Evolutionary conservation across 192 early-diverging fungal genomes (phyloP).

Genomic region (Podila epigama): DNA sequence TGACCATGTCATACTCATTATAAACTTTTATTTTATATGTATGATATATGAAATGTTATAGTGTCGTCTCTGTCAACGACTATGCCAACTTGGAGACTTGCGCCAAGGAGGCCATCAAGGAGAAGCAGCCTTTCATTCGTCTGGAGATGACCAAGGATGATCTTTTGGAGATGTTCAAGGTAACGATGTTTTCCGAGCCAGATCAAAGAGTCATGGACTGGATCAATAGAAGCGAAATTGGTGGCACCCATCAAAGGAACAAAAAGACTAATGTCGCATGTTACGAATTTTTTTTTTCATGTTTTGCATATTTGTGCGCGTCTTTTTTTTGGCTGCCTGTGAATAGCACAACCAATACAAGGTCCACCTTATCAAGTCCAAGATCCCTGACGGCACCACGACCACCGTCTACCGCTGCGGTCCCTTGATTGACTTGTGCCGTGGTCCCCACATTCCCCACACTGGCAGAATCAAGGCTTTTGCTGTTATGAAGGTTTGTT

Average conservation of each 20-base stretch:
- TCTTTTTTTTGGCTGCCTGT: no score
- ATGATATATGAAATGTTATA: constrained; percentile 37
- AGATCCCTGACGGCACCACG: constrained; percentile 90
- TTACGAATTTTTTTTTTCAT: background rate
- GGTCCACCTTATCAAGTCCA: constrained; percentile 90
- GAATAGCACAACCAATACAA: constrained; percentile 99
- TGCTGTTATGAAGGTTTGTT: constrained; percentile 87
- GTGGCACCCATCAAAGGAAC: no score
- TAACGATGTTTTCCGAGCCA: constrained; percentile 6
- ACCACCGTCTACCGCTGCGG: constrained; percentile 99
- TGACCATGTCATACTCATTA: background rate
- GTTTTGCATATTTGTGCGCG: background rate
- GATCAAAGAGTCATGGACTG: no score
- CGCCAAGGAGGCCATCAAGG: constrained; percentile 87
- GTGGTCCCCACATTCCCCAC: constrained; percentile 94
- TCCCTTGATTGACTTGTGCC: constrained; percentile 96
- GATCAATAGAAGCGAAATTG: background rate
- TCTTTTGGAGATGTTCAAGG: constrained; percentile 95
- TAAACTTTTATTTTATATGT: constrained; percentile 3
- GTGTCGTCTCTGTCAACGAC: constrained; percentile 82
- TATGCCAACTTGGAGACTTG: constrained; percentile 89
- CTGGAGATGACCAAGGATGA: constrained; percentile 88
- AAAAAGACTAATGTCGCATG: no score
- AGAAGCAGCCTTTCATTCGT: constrained; percentile 95
- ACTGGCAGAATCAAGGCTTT: constrained; percentile 95